phyloP scores from a whole-genome alignment of 352 stramenopile genomes.

The Blastocystis sp. region DNA sequence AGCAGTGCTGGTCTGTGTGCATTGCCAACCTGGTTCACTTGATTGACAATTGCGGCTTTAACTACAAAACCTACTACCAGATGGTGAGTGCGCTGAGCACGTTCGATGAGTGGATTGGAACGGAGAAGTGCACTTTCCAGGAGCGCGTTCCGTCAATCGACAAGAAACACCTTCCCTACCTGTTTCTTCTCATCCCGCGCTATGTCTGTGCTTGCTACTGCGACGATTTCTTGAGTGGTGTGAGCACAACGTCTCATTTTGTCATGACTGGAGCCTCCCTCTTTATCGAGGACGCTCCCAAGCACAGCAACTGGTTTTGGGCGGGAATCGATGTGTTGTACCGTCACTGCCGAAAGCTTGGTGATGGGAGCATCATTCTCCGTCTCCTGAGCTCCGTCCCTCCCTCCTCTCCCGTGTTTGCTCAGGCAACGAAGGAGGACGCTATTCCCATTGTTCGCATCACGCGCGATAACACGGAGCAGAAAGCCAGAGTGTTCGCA shows the following conservation, averaged over 20 bases:
- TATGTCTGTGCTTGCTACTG: slow-evolving; percentile 15
- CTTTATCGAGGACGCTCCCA: background rate
- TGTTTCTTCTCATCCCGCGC: slow-evolving; percentile 14
- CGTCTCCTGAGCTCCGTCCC: background rate
- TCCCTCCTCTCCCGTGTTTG: background rate
- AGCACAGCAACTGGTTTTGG: slow-evolving; percentile 8
- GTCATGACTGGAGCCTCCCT: background rate
- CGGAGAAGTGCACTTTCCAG: background rate
- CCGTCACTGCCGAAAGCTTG: background rate
- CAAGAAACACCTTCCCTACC: background rate
- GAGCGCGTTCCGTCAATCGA: background rate
- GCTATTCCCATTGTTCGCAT: background rate
- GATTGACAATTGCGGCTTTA: background rate
- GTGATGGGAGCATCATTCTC: background rate
- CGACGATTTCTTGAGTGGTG: background rate
- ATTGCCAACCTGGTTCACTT: background rate
- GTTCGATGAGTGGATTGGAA: background rate
- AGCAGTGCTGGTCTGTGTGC: background rate
- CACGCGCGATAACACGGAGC: background rate
- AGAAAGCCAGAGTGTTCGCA: background rate
- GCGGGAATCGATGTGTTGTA: background rate
- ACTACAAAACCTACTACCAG: background rate
- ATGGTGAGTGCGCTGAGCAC: background rate
- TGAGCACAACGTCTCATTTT: background rate
- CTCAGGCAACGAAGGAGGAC: background rate